phyloP scores from a whole-genome alignment of 2,329 filamentous ascomycete genomes.

The Nemania abortiva region DNA sequence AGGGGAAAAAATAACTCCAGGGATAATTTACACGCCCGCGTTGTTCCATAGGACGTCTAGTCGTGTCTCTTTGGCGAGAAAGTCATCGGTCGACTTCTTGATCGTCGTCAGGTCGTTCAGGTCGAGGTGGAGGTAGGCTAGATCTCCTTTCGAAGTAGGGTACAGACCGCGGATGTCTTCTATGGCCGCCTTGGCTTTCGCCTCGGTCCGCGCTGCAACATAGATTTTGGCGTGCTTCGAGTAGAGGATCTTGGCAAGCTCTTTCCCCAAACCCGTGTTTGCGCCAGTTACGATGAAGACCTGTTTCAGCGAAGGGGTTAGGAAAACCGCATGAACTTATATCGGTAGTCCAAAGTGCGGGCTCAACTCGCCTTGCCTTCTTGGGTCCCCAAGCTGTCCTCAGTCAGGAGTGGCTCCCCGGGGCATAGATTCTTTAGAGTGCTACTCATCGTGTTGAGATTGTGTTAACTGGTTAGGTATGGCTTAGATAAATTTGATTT shows the following conservation, averaged over 20 bases:
- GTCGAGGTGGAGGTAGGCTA: conserved; percentile 55
- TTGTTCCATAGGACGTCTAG: conserved; percentile 58
- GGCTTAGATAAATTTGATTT: background rate
- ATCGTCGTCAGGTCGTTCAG: conserved; percentile 56
- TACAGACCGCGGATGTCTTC: conserved; percentile 47
- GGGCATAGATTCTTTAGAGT: conserved; percentile 15
- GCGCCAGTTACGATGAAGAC: conserved; percentile 38
- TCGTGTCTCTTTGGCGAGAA: conserved; percentile 51
- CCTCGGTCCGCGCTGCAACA: conserved; percentile 28
- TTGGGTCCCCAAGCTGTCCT: conserved; percentile 9
- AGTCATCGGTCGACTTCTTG: conserved; percentile 53
- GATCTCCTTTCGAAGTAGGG: conserved; percentile 49
- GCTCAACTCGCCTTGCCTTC: conserved; percentile 26
- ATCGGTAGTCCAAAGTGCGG: background rate
- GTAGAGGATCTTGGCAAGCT: conserved; percentile 34
- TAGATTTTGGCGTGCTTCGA: conserved; percentile 35
- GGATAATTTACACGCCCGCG: conserved; percentile 42
- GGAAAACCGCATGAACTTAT: background rate
- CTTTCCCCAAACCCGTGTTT: conserved; percentile 31
- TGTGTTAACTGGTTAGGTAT: background rate
- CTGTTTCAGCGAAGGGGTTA: conserved; percentile 9
- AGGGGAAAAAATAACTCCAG: no score
- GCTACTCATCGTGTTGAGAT: conserved; percentile 8
- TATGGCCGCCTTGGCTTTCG: conserved; percentile 30
- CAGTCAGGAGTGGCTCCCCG: conserved; percentile 15